Conservation (phyloP, 192 early-diverging fungal species). For the Mortierella alpina region DNA sequence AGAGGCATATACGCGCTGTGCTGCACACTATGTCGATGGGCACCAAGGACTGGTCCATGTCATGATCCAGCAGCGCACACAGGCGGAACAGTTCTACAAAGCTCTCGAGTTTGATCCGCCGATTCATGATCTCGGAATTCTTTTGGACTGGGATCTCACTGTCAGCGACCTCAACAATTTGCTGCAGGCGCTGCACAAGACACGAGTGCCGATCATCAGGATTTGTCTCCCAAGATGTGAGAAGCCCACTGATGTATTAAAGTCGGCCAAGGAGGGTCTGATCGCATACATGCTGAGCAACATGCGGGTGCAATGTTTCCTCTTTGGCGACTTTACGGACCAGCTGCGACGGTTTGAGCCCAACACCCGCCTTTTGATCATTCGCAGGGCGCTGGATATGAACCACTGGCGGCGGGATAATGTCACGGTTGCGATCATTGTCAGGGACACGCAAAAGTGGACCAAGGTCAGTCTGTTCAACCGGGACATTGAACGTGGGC, state of each 20-base stretch:
- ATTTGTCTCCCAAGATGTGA: constrained; percentile 4
- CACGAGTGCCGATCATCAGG: constrained; percentile 7
- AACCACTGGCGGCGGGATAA: constrained; percentile 14
- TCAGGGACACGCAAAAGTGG: neutral
- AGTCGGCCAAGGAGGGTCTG: neutral
- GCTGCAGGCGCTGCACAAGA: neutral
- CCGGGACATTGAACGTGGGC: constrained; percentile 5
- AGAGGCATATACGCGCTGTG: neutral
- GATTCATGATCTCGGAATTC: constrained; percentile 15
- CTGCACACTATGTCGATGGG: constrained; percentile 2
- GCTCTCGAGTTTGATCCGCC: constrained; percentile 2
- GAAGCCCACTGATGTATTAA: neutral
- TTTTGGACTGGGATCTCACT: constrained; percentile 23
- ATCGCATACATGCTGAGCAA: constrained; percentile 8
- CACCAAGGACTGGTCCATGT: constrained; percentile 5
- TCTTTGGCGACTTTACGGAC: constrained; percentile 5
- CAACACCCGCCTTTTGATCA: neutral
- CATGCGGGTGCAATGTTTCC: neutral
- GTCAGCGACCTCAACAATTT: constrained; percentile 5
- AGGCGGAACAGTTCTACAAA: constrained; percentile 1
- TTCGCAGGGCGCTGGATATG: constrained; percentile 2
- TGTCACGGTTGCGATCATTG: constrained; percentile 10
- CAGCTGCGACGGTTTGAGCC: neutral
- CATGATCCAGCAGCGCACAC: constrained; percentile 3
- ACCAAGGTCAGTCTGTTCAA: constrained; percentile 8